A percentile compares a stretch with the other conserved stretches of the same genome.
phyloP scores from a whole-genome alignment of 2,329 filamentous ascomycete genomes.

The Aspergillus transmontanensis region DNA sequence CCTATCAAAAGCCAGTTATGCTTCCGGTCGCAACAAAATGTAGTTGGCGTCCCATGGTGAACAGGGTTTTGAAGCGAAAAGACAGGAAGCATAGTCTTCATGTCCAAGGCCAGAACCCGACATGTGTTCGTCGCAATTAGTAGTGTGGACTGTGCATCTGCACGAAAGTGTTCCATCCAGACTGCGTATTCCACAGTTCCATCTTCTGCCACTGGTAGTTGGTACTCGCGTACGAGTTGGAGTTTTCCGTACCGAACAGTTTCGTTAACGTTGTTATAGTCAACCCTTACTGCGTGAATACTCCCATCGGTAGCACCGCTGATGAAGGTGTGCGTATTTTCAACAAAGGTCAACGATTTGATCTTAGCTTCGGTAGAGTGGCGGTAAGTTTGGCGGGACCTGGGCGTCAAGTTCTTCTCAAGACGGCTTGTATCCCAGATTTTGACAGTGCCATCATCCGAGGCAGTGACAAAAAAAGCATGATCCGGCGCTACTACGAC shows the following conservation, averaged over 20 bases:
- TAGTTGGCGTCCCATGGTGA: conserved; percentile 87
- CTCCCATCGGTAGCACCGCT: conserved; percentile 89
- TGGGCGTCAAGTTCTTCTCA: conserved; percentile 86
- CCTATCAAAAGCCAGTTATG: conserved; percentile 90
- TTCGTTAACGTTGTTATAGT: conserved; percentile 61
- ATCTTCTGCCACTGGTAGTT: conserved; percentile 54
- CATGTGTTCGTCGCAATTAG: conserved; percentile 85
- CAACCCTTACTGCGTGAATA: conserved; percentile 86
- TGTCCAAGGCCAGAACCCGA: conserved; percentile 78
- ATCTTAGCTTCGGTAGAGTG: conserved; percentile 73
- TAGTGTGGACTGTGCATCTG: conserved; percentile 78
- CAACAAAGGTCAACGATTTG: conserved; percentile 83
- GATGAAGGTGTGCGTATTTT: conserved; percentile 90
- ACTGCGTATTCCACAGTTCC: conserved; percentile 70
- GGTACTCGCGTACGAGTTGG: conserved; percentile 75
- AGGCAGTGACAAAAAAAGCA: conserved; percentile 89
- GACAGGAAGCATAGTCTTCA: conserved; percentile 80
- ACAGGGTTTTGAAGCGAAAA: conserved; percentile 84
- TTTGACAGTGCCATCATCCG: conserved; percentile 86
- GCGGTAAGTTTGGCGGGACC: conserved; percentile 81
- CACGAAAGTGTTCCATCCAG: conserved; percentile 90
- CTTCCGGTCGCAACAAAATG: conserved; percentile 83
- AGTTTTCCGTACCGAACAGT: conserved; percentile 76
- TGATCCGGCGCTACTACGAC: conserved; percentile 86
- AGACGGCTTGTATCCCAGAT: conserved; percentile 90